Conservation (phyloP, 2,329 filamentous ascomycete genomes). For the Aspergillus spinulosporus region DNA sequence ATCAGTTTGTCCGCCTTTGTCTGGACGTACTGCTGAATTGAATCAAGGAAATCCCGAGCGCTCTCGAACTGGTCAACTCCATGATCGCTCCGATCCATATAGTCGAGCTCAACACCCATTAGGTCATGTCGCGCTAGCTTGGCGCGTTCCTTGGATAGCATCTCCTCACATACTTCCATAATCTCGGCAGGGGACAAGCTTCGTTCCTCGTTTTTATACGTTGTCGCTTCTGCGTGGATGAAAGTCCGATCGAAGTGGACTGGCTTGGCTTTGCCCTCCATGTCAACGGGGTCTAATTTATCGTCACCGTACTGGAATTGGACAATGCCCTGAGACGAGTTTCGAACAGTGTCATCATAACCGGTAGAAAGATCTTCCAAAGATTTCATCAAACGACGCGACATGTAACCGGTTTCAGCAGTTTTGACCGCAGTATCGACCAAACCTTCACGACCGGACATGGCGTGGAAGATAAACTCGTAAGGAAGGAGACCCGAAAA, state of each 20-base stretch:
- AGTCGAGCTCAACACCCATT: constrained; percentile 63
- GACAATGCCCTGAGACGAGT: constrained; percentile 82
- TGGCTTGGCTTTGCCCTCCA: constrained; percentile 91
- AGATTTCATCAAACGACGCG: constrained; percentile 94
- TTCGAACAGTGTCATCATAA: constrained; percentile 93
- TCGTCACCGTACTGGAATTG: constrained; percentile 98
- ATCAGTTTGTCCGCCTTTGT: constrained; percentile 63
- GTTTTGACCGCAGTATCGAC: constrained; percentile 99
- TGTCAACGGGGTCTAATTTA: constrained; percentile 91
- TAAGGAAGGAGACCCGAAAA: constrained; percentile 86
- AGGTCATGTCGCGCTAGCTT: constrained; percentile 65
- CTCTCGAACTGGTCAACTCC: constrained; percentile 77
- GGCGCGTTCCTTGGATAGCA: constrained; percentile 66
- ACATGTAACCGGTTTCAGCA: constrained; percentile 99
- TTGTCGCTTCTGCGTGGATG: constrained; percentile 73
- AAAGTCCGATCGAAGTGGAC: constrained; percentile 92
- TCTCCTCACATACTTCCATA: constrained; percentile 63
- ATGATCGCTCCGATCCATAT: constrained; percentile 68
- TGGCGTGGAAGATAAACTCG: constrained; percentile 97
- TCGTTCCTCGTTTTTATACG: constrained; percentile 74
- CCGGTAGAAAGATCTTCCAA: constrained; percentile 90
- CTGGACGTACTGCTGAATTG: constrained; percentile 71
- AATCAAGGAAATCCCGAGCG: constrained; percentile 75
- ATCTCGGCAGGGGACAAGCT: constrained; percentile 76
- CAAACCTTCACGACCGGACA: constrained; percentile 95